Evolutionary conservation across 2,329 filamentous ascomycete species (phyloP).

Genomic region (Phaeophleospora eucalypticola): DNA sequence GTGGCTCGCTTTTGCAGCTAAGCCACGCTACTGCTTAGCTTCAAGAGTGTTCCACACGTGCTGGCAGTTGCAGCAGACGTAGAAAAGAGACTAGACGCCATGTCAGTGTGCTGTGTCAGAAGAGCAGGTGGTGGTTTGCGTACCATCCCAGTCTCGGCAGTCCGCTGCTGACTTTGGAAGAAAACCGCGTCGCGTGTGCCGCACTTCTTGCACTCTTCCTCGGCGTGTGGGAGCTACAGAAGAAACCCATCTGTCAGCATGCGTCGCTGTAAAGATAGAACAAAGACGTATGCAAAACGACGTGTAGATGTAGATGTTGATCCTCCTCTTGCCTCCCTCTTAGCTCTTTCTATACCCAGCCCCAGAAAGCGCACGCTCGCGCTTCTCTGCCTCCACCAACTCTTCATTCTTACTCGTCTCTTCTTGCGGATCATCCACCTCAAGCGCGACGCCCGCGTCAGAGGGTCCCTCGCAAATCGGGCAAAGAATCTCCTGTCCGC

Average conservation of each 20-base stretch:
- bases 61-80: slow-evolving; percentile 87
- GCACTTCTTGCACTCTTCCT: slow-evolving; percentile 81
- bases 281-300: slow-evolving; percentile 15
- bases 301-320: slow-evolving; percentile 10
- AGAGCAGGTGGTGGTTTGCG: slow-evolving; percentile 33
- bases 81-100: slow-evolving; percentile 45
- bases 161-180: slow-evolving; percentile 98
- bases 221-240: slow-evolving; percentile 37
- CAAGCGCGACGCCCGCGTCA: slow-evolving; percentile 42
- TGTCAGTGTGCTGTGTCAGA: slow-evolving; percentile 11
- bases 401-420: slow-evolving; percentile 24
- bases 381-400: slow-evolving; percentile 26
- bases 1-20: neutral
- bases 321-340: slow-evolving; percentile 29
- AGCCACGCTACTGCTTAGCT: slow-evolving; percentile 22
- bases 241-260: slow-evolving; percentile 31
- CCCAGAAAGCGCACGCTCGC: slow-evolving; percentile 27
- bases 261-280: slow-evolving; percentile 30
- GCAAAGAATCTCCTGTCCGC: slow-evolving; percentile 55
- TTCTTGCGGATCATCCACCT: slow-evolving; percentile 38
- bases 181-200: slow-evolving; percentile 88
- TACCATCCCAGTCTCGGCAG: slow-evolving; percentile 97
- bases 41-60: slow-evolving; percentile 63
- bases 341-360: slow-evolving; percentile 12
- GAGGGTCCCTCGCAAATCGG: slow-evolving; percentile 47